Percentiles rank a stretch among this genome's conserved stretches.
These are phyloP conservation scores for Thelonectria blattea DNA, from an alignment of 2,329 filamentous ascomycete species.

Conservation along the genomic window DNA sequence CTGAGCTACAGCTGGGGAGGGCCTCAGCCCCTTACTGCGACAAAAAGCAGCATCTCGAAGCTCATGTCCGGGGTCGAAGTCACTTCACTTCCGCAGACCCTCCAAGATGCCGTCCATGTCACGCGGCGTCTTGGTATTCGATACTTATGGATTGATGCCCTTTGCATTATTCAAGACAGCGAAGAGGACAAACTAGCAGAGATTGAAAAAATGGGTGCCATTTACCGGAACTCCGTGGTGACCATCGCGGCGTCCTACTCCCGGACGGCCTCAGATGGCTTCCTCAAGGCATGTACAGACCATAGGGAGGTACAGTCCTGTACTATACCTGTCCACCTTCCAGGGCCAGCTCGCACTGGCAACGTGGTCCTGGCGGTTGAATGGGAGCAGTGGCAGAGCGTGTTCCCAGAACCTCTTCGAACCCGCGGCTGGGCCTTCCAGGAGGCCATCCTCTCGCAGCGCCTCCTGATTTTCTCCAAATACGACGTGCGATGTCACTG, in stretches of 20 bases:
- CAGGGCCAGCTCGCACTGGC: not conserved
- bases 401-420: not conserved
- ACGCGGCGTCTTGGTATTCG: not conserved
- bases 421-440: slow-evolving; percentile 7
- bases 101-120: not conserved
- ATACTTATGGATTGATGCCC: slow-evolving; percentile 6
- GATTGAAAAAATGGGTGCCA: slow-evolving; percentile 11
- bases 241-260: not conserved
- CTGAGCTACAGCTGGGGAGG: slow-evolving; percentile 5
- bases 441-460: not conserved
- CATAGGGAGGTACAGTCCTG: not conserved
- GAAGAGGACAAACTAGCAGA: not conserved
- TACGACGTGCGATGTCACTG: slow-evolving; percentile 4
- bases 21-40: slow-evolving; percentile 1
- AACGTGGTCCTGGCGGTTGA: not conserved
- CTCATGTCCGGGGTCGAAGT: slow-evolving; percentile 1
- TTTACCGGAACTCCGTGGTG: slow-evolving; percentile 8
- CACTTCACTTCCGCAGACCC: not conserved
- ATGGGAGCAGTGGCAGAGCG: not conserved
- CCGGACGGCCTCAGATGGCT: slow-evolving; percentile 8
- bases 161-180: slow-evolving; percentile 4
- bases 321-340: not conserved
- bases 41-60: not conserved
- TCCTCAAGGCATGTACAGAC: slow-evolving; percentile 1
- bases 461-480: slow-evolving; percentile 1